phyloP scores from a whole-genome alignment of 1,284 basidiomycete genomes.

The Malassezia caprae region DNA sequence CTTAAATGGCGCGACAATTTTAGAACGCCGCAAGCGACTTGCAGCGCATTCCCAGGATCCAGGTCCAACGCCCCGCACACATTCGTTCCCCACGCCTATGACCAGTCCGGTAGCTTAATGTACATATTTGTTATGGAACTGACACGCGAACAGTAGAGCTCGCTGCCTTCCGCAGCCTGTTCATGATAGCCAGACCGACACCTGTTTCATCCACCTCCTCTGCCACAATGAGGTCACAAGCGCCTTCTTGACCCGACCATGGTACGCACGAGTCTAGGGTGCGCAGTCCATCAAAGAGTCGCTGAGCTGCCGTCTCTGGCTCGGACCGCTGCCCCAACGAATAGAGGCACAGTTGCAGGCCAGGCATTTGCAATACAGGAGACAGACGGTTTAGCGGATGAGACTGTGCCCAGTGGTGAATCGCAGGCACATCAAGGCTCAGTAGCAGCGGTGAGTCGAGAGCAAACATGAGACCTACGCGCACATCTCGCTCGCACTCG shows the following conservation, averaged over 20 bases:
- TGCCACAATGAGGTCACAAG: slow-evolving; percentile 73
- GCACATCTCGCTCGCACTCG: neutral
- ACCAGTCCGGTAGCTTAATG: neutral
- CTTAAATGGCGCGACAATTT: slow-evolving; percentile 41
- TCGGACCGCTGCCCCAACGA: slow-evolving; percentile 2
- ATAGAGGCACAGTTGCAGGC: slow-evolving; percentile 11
- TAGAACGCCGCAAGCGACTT: slow-evolving; percentile 30
- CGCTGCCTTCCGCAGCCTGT: slow-evolving; percentile 88
- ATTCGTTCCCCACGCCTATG: neutral
- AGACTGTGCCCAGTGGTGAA: neutral
- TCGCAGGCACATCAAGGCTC: neutral
- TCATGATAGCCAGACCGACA: slow-evolving; percentile 92
- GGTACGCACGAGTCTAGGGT: slow-evolving; percentile 56
- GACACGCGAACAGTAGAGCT: slow-evolving; percentile 14
- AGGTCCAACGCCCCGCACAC: neutral
- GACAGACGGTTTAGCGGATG: neutral
- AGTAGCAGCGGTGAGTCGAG: slow-evolving; percentile 18
- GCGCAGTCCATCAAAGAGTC: slow-evolving; percentile 78
- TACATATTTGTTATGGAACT: neutral
- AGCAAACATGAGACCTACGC: slow-evolving; percentile 27
- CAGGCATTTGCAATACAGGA: neutral
- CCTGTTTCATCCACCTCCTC: slow-evolving; percentile 72
- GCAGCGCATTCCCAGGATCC: neutral
- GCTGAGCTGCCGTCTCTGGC: slow-evolving; percentile 65
- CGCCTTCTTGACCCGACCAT: slow-evolving; percentile 38